Evolutionary conservation across 768 basidiomycete species (phyloP).

Genomic region (Pluteus cervinus): DNA sequence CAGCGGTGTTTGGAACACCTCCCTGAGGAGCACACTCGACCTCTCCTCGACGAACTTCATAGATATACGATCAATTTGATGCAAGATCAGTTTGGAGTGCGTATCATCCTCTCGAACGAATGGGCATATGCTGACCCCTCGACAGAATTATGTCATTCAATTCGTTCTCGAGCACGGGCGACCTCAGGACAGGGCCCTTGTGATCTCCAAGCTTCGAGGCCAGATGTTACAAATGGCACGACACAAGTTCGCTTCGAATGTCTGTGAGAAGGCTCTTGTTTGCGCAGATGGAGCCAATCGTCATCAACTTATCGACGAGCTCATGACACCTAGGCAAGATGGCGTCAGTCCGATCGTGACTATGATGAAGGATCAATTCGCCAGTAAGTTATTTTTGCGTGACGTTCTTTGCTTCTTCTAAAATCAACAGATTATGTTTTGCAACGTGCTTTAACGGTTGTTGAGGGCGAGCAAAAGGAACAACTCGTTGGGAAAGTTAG

Average conservation of each 20-base stretch:
- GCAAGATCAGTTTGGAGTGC: constrained; percentile 87
- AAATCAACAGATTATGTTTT: constrained; percentile 69
- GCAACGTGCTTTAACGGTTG: constrained; percentile 67
- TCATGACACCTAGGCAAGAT: constrained; percentile 60
- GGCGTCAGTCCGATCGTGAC: constrained; percentile 64
- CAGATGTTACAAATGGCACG: constrained; percentile 75
- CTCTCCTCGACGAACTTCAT: constrained; percentile 80
- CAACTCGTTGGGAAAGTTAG: constrained; percentile 54
- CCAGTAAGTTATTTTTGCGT: constrained; percentile 48
- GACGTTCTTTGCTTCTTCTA: constrained; percentile 2
- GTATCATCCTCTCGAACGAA: constrained; percentile 15
- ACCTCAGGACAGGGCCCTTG: constrained; percentile 56
- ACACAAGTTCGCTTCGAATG: constrained; percentile 95
- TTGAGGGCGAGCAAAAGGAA: constrained; percentile 69
- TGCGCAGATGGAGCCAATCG: constrained; percentile 62
- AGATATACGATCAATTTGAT: constrained; percentile 65
- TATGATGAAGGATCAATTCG: constrained; percentile 86
- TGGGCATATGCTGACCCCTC: constrained; percentile 1
- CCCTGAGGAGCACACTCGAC: constrained; percentile 57
- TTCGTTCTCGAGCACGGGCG: constrained; percentile 83
- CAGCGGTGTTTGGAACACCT: constrained; percentile 90
- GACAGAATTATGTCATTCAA: constrained; percentile 91
- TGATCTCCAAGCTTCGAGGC: constrained; percentile 67
- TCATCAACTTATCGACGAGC: constrained; percentile 70
- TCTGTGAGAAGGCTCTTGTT: constrained; percentile 84